Evolutionary conservation across 2,329 filamentous ascomycete species (phyloP).

Genomic region (Gnomoniopsis sp.): DNA sequence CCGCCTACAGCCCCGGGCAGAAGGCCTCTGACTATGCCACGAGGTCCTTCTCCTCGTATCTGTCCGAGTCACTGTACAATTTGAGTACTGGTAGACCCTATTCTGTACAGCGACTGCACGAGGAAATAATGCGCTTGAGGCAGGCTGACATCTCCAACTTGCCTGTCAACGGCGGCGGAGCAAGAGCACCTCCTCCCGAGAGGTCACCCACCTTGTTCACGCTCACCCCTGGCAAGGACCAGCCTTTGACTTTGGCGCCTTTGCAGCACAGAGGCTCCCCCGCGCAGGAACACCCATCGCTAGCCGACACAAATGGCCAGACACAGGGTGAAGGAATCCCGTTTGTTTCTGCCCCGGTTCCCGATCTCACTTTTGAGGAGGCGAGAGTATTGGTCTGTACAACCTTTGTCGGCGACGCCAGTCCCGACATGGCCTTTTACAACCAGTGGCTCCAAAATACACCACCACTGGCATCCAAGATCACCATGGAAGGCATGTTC

Average conservation of each 20-base stretch:
- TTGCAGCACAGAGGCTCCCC: constrained; percentile 28
- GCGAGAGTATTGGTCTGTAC: constrained; percentile 63
- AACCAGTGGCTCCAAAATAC: constrained; percentile 63
- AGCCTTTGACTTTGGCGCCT: constrained; percentile 51
- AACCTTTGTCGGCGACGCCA: constrained; percentile 63
- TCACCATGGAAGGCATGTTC: constrained; percentile 66
- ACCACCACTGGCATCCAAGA: constrained; percentile 53
- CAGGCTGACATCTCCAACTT: constrained; percentile 39
- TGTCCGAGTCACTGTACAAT: constrained; percentile 53
- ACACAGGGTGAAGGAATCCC: constrained; percentile 29
- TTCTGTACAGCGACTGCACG: constrained; percentile 52
- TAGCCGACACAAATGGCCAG: constrained; percentile 20
- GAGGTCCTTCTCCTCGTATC: constrained; percentile 56
- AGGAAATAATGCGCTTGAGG: constrained; percentile 48
- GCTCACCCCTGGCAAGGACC: constrained; percentile 50
- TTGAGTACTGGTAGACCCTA: constrained; percentile 53
- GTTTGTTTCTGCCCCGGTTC: constrained; percentile 41
- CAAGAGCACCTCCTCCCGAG: constrained; percentile 33
- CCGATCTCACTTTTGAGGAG: constrained; percentile 60
- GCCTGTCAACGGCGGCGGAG: constrained; percentile 46
- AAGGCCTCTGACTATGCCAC: constrained; percentile 39
- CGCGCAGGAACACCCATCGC: background rate
- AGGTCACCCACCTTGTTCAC: constrained; percentile 51
- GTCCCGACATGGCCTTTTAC: constrained; percentile 63
- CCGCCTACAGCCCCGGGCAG: constrained; percentile 55